These are phyloP conservation scores for Nicotiana sylvestris DNA, from an alignment of 257 asterid species.

Conservation along the genomic window DNA sequence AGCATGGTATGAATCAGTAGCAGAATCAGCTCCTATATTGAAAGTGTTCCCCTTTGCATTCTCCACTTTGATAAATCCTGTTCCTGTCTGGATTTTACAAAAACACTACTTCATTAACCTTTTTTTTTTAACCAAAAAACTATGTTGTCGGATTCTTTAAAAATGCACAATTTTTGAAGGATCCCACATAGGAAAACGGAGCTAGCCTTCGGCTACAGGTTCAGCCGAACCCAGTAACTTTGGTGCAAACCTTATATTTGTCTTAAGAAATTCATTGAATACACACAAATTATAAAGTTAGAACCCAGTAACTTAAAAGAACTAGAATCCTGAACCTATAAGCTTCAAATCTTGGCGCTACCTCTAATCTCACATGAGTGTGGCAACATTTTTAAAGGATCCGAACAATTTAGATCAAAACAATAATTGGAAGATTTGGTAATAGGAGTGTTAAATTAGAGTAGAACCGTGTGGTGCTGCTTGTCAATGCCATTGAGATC, in stretches of 20 bases:
- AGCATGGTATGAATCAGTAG: constrained; percentile 44
- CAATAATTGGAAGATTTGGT: neutral
- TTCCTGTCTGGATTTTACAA: constrained; percentile 58
- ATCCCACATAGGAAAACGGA: too few relatives aligned
- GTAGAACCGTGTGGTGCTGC: constrained; percentile 84
- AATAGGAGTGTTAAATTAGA: neutral
- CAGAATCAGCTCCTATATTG: constrained; percentile 43
- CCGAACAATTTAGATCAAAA: neutral
- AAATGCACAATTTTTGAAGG: neutral
- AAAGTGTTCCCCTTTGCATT: constrained; percentile 30
- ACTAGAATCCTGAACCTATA: too few relatives aligned
- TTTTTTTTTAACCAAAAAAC: neutral
- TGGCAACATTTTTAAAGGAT: neutral
- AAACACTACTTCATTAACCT: neutral
- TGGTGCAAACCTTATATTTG: too few relatives aligned
- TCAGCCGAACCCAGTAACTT: too few relatives aligned
- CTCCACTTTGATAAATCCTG: constrained; percentile 75
- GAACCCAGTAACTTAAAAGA: too few relatives aligned
- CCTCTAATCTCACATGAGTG: too few relatives aligned
- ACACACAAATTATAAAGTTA: too few relatives aligned
- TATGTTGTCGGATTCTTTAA: neutral
- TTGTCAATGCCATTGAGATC: constrained; percentile 74
- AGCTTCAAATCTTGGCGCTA: too few relatives aligned
- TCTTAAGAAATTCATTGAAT: too few relatives aligned
- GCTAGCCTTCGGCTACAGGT: too few relatives aligned